Percentiles rank a stretch among this genome's conserved stretches.
These are phyloP conservation scores for Sungouiozyma intestinalis DNA, from an alignment of 805 yeast genomes.

Conservation along the genomic window DNA sequence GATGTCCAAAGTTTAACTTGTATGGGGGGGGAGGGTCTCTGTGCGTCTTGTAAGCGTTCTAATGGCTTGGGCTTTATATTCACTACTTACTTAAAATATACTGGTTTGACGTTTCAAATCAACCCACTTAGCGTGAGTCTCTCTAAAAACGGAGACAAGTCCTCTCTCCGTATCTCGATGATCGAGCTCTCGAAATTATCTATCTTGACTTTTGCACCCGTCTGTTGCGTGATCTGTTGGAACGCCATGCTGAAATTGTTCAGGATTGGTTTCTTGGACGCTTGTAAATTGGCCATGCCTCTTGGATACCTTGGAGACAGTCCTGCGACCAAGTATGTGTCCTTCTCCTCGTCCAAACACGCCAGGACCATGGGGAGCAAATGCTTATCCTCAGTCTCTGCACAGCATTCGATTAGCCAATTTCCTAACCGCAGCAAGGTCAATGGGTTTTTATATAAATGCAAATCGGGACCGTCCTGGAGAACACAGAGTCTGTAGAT, in stretches of 20 bases:
- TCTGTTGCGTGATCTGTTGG: conserved; percentile 71
- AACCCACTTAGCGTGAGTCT: conserved; percentile 66
- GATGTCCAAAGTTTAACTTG: too few relatives aligned
- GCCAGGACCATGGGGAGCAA: conserved; percentile 80
- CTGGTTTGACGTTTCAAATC: too few relatives aligned
- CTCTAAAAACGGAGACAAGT: conserved; percentile 78
- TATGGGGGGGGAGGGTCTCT: too few relatives aligned
- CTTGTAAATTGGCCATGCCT: conserved; percentile 27
- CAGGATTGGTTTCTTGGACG: conserved; percentile 36
- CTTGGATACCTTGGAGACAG: conserved; percentile 72
- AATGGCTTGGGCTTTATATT: too few relatives aligned
- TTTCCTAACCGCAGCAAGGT: conserved; percentile 74
- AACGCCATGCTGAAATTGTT: conserved; percentile 88
- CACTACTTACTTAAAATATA: too few relatives aligned
- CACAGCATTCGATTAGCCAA: conserved; percentile 85
- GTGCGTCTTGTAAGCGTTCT: too few relatives aligned
- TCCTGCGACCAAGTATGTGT: conserved; percentile 81
- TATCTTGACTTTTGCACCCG: conserved; percentile 81
- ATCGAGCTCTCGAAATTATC: conserved; percentile 94
- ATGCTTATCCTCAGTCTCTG: conserved; percentile 57
- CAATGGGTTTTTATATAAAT: conserved; percentile 73
- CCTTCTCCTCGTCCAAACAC: conserved; percentile 58
- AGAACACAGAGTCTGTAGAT: conserved; percentile 79
- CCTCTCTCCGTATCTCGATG: conserved; percentile 82
- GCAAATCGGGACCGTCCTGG: conserved; percentile 78